A percentile compares a stretch with the other conserved stretches of the same genome.
These are phyloP conservation scores for Candida andamanensis DNA, from an alignment of 805 yeast genomes.

Conservation along the genomic window DNA sequence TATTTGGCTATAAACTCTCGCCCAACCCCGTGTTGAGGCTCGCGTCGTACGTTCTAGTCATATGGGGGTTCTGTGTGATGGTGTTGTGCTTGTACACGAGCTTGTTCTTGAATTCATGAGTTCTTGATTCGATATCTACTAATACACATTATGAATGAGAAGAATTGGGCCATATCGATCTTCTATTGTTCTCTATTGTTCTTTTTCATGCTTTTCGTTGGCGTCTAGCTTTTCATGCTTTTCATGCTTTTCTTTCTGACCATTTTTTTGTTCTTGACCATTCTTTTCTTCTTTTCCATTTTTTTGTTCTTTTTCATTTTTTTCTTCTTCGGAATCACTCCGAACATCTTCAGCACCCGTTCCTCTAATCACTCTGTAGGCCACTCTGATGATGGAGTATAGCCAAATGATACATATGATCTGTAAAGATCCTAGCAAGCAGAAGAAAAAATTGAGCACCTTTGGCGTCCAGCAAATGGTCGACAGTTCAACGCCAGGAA, in stretches of 20 bases:
- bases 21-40: conserved; percentile 23
- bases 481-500: conserved; percentile 21
- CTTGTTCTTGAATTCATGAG: conserved; percentile 34
- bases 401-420: conserved; percentile 67
- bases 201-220: conserved; percentile 1
- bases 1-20: conserved; percentile 61
- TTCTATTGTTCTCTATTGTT: not conserved
- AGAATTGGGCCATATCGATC: not conserved
- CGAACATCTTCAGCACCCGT: conserved; percentile 80
- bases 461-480: conserved; percentile 48
- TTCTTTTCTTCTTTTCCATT: conserved; percentile 13
- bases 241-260: conserved; percentile 1
- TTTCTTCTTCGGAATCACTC: conserved; percentile 69
- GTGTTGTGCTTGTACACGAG: conserved; percentile 48
- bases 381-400: conserved; percentile 66
- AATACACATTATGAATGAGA: conserved; percentile 6
- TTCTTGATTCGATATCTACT: not conserved
- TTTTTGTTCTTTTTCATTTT: conserved; percentile 20
- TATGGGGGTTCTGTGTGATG: conserved; percentile 55
- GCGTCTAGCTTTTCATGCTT: conserved; percentile 1
- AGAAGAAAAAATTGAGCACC: conserved; percentile 44
- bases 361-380: conserved; percentile 64
- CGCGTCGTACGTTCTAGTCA: conserved; percentile 38
- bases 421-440: conserved; percentile 62
- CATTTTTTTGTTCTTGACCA: conserved; percentile 12